Evolutionary conservation across 768 basidiomycete genomes (phyloP).

Genomic region (Suillus fuscotomentosus): DNA sequence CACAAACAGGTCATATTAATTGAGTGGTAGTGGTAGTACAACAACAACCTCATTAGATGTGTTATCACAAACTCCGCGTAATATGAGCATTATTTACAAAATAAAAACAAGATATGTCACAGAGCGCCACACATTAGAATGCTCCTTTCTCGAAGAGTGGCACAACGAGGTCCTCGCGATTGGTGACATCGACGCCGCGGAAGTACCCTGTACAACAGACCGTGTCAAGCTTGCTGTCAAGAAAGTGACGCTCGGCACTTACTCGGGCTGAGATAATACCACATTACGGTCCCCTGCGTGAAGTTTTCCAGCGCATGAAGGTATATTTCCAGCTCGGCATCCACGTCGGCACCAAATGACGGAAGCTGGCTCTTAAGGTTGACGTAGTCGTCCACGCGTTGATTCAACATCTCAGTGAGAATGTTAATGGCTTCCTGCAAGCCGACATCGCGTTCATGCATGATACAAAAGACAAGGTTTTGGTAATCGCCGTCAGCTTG

Average conservation of each 20-base stretch:
- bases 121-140: constrained; percentile 17
- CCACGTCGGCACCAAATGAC: constrained; percentile 34
- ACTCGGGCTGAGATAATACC: constrained; percentile 41
- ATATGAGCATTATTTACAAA: constrained; percentile 17
- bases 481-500: constrained; percentile 40
- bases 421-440: constrained; percentile 35
- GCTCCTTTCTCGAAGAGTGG: constrained; percentile 27
- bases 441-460: constrained; percentile 33
- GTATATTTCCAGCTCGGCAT: constrained; percentile 33
- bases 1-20: background rate
- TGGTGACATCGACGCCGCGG: constrained; percentile 32
- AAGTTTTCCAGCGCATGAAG: constrained; percentile 36
- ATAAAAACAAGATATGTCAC: constrained; percentile 15
- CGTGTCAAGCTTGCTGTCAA: constrained; percentile 12
- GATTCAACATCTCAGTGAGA: constrained; percentile 35
- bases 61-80: constrained; percentile 15
- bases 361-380: constrained; percentile 31
- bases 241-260: constrained; percentile 11
- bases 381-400: constrained; percentile 34
- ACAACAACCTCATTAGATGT: constrained; percentile 4
- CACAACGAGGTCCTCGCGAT: constrained; percentile 26
- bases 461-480: constrained; percentile 39
- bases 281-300: constrained; percentile 37
- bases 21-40: constrained; percentile 12
- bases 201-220: constrained; percentile 27